Percentiles rank a stretch among this genome's conserved stretches.
phyloP scores from a whole-genome alignment of 495 filamentous ascomycete genomes.

The Penicillium simplicissimum region DNA sequence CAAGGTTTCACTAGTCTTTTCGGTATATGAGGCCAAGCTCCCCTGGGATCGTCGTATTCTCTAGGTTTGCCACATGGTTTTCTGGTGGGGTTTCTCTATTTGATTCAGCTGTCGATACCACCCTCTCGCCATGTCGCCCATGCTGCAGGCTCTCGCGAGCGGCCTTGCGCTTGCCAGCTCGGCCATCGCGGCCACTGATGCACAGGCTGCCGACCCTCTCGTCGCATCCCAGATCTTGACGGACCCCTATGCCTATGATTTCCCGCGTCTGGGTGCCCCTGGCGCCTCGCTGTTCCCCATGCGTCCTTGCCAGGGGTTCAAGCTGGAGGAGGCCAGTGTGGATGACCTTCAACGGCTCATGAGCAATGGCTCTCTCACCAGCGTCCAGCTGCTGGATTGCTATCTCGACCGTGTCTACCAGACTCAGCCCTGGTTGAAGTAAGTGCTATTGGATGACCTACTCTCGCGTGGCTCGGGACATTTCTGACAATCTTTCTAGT shows the following conservation, averaged over 20 bases:
- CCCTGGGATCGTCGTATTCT: constrained; percentile 17
- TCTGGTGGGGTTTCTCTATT: constrained; percentile 17
- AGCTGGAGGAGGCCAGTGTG: constrained; percentile 63
- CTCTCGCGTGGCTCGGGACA: neutral
- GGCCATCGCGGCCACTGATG: constrained; percentile 13
- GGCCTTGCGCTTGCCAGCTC: constrained; percentile 26
- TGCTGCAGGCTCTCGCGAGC: constrained; percentile 22
- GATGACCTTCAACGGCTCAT: constrained; percentile 54
- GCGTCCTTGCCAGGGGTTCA: constrained; percentile 59
- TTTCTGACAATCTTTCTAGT: constrained; percentile 23
- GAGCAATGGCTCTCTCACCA: constrained; percentile 44
- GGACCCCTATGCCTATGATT: constrained; percentile 43
- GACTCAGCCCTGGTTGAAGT: constrained; percentile 61
- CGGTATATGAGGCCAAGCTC: constrained; percentile 12
- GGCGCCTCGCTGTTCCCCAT: constrained; percentile 54
- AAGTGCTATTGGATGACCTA: constrained; percentile 10
- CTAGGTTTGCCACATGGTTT: constrained; percentile 23
- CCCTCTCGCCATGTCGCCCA: constrained; percentile 18
- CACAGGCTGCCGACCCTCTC: constrained; percentile 18
- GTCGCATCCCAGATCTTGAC: constrained; percentile 36
- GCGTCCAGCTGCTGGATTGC: constrained; percentile 51
- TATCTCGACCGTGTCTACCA: constrained; percentile 56
- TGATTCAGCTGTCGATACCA: constrained; percentile 3
- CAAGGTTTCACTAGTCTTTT: neutral
- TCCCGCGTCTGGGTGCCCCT: constrained; percentile 37